Conservation (phyloP, 768 basidiomycete species). For the Agaricus blazei region DNA sequence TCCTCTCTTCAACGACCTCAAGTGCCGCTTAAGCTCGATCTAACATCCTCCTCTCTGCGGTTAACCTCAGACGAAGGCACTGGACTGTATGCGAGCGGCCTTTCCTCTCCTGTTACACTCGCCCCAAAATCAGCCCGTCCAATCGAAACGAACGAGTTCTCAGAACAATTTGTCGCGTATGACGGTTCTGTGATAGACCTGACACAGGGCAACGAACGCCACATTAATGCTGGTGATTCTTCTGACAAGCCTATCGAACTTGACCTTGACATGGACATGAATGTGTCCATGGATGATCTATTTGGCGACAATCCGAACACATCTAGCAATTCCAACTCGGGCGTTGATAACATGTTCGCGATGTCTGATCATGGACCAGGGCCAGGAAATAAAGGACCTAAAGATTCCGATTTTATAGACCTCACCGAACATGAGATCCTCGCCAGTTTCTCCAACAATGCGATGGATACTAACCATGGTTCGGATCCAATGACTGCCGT, state of each 20-base stretch:
- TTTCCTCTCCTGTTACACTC: constrained; percentile 76
- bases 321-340: constrained; percentile 17
- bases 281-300: constrained; percentile 45
- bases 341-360: constrained; percentile 17
- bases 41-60: constrained; percentile 64
- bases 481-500: not conserved
- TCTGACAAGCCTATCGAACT: constrained; percentile 82
- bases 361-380: constrained; percentile 13
- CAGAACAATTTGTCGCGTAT: constrained; percentile 51
- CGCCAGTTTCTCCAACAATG: not conserved
- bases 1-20: constrained; percentile 72
- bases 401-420: constrained; percentile 12
- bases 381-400: not conserved
- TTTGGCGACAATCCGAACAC: constrained; percentile 45
- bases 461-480: not conserved
- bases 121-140: constrained; percentile 76
- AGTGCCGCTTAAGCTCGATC: constrained; percentile 73
- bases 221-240: constrained; percentile 44
- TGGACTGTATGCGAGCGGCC: constrained; percentile 49
- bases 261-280: constrained; percentile 71
- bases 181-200: constrained; percentile 55
- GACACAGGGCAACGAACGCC: constrained; percentile 25
- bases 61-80: constrained; percentile 65
- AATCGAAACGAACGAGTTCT: constrained; percentile 46
- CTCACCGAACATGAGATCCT: constrained; percentile 14